Percentiles rank a stretch among this genome's conserved stretches.
Evolutionary conservation across 306 rosid genomes (phyloP).

Genomic region (Trichosanthes cucumerina): DNA sequence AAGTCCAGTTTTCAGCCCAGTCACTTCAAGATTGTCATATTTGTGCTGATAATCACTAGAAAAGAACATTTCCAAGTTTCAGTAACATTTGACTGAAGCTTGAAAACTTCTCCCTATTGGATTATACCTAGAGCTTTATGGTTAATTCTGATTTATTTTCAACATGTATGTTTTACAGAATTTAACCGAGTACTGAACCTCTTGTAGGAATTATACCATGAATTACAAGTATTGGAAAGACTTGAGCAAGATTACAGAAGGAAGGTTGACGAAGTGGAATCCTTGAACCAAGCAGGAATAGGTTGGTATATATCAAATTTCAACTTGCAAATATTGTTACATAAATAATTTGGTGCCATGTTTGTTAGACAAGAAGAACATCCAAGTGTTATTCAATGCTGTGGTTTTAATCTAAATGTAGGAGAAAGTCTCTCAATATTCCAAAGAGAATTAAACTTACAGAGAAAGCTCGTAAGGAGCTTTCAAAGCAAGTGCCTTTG

Average conservation of each 20-base stretch:
- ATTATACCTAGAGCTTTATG: neutral
- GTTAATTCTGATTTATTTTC: neutral
- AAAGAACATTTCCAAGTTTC: neutral
- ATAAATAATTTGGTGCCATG: neutral
- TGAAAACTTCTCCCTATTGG: neutral
- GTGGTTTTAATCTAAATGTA: conserved; percentile 26
- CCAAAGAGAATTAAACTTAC: conserved; percentile 71
- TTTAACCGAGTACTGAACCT: neutral
- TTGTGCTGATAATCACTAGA: neutral
- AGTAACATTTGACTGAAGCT: neutral
- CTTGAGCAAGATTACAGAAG: conserved; percentile 81
- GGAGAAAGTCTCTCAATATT: conserved; percentile 70
- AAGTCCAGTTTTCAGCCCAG: conserved; percentile 25
- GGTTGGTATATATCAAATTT: conserved; percentile 30
- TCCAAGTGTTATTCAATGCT: neutral
- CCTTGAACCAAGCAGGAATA: conserved; percentile 56
- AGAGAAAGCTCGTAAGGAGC: conserved; percentile 70
- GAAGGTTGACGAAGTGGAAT: conserved; percentile 62
- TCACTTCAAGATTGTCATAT: neutral
- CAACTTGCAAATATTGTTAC: neutral
- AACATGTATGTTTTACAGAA: neutral
- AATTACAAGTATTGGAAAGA: conserved; percentile 55
- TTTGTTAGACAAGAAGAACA: neutral
- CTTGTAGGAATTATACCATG: conserved; percentile 73
- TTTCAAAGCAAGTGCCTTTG: conserved; percentile 90